These are phyloP conservation scores for Colletotrichum paranaense DNA, from an alignment of 2,329 filamentous ascomycete species.

Conservation along the genomic window DNA sequence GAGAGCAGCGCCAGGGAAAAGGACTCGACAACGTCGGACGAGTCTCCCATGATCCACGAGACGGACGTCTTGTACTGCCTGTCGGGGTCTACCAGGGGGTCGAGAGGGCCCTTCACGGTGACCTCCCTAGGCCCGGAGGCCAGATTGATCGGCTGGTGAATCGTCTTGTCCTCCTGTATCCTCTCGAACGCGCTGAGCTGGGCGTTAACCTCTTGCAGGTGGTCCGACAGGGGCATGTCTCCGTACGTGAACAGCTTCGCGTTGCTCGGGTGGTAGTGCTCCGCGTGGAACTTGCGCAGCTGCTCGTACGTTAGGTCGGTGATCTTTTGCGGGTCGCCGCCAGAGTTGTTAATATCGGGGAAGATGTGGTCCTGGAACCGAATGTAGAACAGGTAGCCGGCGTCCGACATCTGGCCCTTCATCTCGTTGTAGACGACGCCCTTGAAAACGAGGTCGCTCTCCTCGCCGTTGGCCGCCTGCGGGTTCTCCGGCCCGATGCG, in stretches of 20 bases:
- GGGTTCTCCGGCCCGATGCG: conserved; percentile 93
- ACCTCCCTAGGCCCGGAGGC: conserved; percentile 74
- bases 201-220: conserved; percentile 81
- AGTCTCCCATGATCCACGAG: conserved; percentile 91
- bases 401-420: conserved; percentile 99
- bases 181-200: conserved; percentile 80
- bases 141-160: conserved; percentile 82
- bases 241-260: conserved; percentile 96
- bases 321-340: conserved; percentile 95
- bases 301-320: conserved; percentile 94
- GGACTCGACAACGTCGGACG: conserved; percentile 84
- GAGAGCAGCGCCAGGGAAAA: conserved; percentile 88
- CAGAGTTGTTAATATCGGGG: conserved; percentile 94
- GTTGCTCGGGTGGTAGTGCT: conserved; percentile 98
- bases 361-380: conserved; percentile 95
- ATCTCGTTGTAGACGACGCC: conserved; percentile 99
- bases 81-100: conserved; percentile 86
- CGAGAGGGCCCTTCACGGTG: conserved; percentile 82
- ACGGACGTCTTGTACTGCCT: conserved; percentile 94
- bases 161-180: conserved; percentile 75
- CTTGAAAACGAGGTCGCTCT: conserved; percentile 88
- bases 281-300: conserved; percentile 86
- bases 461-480: conserved; percentile 63
- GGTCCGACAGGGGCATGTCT: conserved; percentile 85
- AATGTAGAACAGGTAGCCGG: conserved; percentile 95